Percentiles rank a stretch among this genome's conserved stretches.
Conservation (phyloP, 257 asterid genomes). For the Solanum lycopersicoides region DNA sequence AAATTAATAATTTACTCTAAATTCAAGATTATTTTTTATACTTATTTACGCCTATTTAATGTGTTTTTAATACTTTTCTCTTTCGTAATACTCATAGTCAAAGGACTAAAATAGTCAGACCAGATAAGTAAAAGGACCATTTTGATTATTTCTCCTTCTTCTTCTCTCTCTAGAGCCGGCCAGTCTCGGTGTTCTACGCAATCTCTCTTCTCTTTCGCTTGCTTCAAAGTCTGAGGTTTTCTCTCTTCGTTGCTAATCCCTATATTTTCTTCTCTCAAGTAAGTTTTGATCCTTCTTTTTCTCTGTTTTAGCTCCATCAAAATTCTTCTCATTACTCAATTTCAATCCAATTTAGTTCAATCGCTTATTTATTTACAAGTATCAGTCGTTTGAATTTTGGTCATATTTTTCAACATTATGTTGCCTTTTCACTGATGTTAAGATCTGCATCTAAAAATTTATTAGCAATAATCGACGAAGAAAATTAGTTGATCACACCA, state of each 20-base stretch:
- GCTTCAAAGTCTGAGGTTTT: slow-evolving; percentile 9
- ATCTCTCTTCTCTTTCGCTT: slow-evolving; percentile 32
- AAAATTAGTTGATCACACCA: not conserved
- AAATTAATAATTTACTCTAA: too few relatives aligned
- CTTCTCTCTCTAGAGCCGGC: slow-evolving; percentile 5
- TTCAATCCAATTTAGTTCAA: not conserved
- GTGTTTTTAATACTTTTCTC: too few relatives aligned
- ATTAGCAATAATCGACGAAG: not conserved
- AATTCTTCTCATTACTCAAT: not conserved
- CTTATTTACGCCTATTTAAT: too few relatives aligned
- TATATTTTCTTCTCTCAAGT: slow-evolving; percentile 19
- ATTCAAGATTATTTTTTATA: too few relatives aligned
- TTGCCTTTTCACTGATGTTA: not conserved
- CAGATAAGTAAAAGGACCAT: not conserved
- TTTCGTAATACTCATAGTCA: not conserved
- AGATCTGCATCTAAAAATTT: not conserved
- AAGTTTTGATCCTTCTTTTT: slow-evolving; percentile 9
- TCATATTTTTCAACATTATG: not conserved
- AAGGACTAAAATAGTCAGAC: not conserved
- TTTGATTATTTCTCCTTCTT: not conserved
- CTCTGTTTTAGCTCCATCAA: not conserved
- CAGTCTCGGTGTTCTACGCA: slow-evolving; percentile 36
- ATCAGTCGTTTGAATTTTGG: not conserved
- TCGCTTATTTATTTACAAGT: not conserved
- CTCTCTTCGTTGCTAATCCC: not conserved